A percentile compares a stretch with the other conserved stretches of the same genome.
Evolutionary conservation across 2,329 filamentous ascomycete species (phyloP).

Genomic region (Botryosphaeria agaves): DNA sequence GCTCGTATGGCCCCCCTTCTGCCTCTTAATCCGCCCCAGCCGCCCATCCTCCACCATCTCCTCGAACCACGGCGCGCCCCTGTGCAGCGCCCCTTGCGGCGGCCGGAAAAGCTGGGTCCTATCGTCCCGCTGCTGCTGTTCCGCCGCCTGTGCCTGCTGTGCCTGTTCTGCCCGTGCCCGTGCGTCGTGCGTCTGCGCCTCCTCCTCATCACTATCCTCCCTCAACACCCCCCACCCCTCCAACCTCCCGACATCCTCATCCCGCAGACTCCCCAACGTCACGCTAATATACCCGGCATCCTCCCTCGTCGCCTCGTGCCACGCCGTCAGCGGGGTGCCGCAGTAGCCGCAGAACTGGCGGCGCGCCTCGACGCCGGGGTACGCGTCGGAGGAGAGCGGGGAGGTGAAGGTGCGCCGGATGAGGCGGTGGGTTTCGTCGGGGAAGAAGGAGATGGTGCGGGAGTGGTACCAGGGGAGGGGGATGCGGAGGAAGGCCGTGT

Average conservation of each 20-base stretch:
- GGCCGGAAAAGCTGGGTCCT: constrained; percentile 4
- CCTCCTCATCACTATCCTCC: constrained; percentile 16
- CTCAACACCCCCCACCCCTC: constrained; percentile 62
- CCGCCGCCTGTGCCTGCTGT: constrained; percentile 10
- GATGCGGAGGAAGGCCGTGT: constrained; percentile 69
- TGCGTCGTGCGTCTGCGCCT: constrained; percentile 13
- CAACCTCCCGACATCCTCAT: constrained; percentile 52
- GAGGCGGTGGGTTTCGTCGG: constrained; percentile 44
- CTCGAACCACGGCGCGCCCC: constrained; percentile 75
- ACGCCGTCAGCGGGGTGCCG: constrained; percentile 69
- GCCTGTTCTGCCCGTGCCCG: constrained; percentile 7
- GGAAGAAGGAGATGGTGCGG: constrained; percentile 55
- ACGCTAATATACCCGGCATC: constrained; percentile 69
- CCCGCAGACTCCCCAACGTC: constrained; percentile 59
- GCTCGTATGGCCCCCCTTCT: constrained; percentile 39
- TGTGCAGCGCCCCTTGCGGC: constrained; percentile 11
- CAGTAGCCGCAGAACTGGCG: constrained; percentile 86
- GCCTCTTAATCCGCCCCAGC: constrained; percentile 49
- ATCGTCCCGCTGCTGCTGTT: too few species aligned
- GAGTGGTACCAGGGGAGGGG: constrained; percentile 69
- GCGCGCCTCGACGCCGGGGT: too few species aligned
- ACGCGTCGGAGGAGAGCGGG: constrained; percentile 28
- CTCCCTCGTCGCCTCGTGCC: constrained; percentile 53
- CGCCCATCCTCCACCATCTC: constrained; percentile 59
- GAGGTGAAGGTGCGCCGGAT: constrained; percentile 28